phyloP scores from a whole-genome alignment of 176 grass and related monocot genomes.

The Carex littledalei region DNA sequence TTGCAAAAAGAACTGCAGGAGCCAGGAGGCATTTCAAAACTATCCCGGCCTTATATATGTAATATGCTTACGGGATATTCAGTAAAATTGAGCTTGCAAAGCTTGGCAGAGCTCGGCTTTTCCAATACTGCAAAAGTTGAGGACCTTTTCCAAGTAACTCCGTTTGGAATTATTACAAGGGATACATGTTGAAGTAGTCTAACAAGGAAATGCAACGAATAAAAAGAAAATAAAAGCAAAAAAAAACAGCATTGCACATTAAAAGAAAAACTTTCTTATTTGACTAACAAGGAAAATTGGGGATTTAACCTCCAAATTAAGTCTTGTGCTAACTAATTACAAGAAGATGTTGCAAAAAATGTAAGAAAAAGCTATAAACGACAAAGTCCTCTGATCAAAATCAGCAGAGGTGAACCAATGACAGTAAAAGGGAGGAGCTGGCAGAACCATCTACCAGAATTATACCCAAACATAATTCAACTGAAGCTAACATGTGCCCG shows the following conservation, averaged over 20 bases:
- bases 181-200: no score
- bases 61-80: no score
- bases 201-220: no score
- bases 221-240: not conserved
- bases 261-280: not conserved
- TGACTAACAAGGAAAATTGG: not conserved
- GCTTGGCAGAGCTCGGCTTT: no score
- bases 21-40: no score
- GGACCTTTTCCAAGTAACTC: no score
- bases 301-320: not conserved
- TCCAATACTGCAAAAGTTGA: no score
- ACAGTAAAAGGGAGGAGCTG: not conserved
- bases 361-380: not conserved
- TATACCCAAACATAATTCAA: not conserved
- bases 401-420: slow-evolving; percentile 2
- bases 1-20: no score
- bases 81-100: no score
- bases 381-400: not conserved
- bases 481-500: not conserved
- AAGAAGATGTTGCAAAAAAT: not conserved
- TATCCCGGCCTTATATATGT: no score
- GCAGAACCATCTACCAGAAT: not conserved
- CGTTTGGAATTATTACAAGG: no score
- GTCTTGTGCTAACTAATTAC: not conserved
- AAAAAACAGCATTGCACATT: not conserved